Percentiles rank a stretch among this genome's conserved stretches.
These are phyloP conservation scores for Hypomontagnella monticulosa DNA, from an alignment of 495 filamentous ascomycete genomes.

Conservation along the genomic window DNA sequence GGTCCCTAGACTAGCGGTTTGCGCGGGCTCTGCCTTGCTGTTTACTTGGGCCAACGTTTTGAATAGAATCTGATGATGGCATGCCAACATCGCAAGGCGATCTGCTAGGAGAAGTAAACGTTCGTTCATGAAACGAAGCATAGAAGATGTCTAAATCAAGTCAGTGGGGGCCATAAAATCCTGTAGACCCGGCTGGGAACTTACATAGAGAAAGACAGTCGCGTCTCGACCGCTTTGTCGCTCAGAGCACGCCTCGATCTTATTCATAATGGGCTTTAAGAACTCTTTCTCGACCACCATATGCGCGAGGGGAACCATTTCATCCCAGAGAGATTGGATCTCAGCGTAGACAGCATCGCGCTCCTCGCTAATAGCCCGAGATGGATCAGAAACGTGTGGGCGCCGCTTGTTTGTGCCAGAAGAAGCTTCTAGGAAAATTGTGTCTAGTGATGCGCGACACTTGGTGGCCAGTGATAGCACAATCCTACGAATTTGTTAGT, in stretches of 20 bases:
- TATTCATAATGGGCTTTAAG: conserved; percentile 34
- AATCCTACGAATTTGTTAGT: conserved; percentile 35
- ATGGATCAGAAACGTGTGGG: neutral
- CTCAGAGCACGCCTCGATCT: conserved; percentile 20
- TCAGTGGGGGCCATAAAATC: conserved; percentile 5
- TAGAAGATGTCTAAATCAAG: conserved; percentile 30
- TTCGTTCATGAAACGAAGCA: conserved; percentile 44
- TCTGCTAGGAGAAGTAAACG: conserved; percentile 33
- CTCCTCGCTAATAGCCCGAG: conserved; percentile 24
- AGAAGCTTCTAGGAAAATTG: conserved; percentile 36
- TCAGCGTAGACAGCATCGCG: conserved; percentile 34
- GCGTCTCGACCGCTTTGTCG: conserved; percentile 22
- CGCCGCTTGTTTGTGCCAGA: conserved; percentile 6
- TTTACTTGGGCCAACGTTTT: conserved; percentile 18
- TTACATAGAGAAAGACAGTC: conserved; percentile 38
- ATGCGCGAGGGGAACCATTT: conserved; percentile 43
- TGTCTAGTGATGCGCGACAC: conserved; percentile 42
- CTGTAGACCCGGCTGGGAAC: neutral
- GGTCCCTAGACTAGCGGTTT: neutral
- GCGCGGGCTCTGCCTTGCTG: neutral
- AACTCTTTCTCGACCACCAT: conserved; percentile 45
- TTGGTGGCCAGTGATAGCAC: conserved; percentile 41
- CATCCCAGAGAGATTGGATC: conserved; percentile 39
- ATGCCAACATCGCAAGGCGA: conserved; percentile 34
- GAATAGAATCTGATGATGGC: conserved; percentile 35